Conservation (phyloP, 2,329 filamentous ascomycete species). For the Exophiala sideris region DNA sequence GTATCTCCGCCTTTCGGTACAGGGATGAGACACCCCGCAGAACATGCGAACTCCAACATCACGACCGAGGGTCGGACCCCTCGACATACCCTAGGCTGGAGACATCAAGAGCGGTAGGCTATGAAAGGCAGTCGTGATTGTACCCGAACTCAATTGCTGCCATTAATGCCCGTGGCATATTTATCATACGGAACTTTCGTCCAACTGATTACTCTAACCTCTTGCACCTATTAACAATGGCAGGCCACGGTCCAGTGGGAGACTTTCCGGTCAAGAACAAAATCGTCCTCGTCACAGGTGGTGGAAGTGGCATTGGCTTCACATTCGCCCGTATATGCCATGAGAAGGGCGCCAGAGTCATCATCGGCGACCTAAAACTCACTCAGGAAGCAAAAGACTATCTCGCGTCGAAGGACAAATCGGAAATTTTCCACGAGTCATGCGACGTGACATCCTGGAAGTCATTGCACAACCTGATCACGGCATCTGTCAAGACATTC, state of each 20-base stretch:
- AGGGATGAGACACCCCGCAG: not conserved
- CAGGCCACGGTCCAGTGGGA: constrained; percentile 4
- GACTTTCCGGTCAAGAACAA: constrained; percentile 34
- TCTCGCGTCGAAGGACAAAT: constrained; percentile 16
- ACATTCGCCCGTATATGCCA: constrained; percentile 28
- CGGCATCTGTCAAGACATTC: constrained; percentile 8
- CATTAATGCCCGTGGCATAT: too few species aligned
- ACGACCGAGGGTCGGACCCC: not conserved
- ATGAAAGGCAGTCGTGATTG: too few species aligned
- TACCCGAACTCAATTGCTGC: too few species aligned
- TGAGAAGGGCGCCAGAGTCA: constrained; percentile 28
- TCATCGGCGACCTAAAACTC: constrained; percentile 37
- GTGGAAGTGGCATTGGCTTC: constrained; percentile 37
- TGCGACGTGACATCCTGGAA: constrained; percentile 36
- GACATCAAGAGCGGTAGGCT: too few species aligned
- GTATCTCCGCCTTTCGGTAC: not conserved
- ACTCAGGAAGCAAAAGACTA: constrained; percentile 31
- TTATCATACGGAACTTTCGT: too few species aligned
- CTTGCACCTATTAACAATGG: not conserved
- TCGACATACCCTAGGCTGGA: not conserved
- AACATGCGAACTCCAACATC: not conserved
- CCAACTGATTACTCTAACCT: too few species aligned
- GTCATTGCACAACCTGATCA: constrained; percentile 25
- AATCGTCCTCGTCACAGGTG: constrained; percentile 36
- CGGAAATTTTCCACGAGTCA: constrained; percentile 28